Percentiles rank a stretch among this genome's conserved stretches.
phyloP scores from a whole-genome alignment of 2,329 filamentous ascomycete species.

The Xylaria sp. region DNA sequence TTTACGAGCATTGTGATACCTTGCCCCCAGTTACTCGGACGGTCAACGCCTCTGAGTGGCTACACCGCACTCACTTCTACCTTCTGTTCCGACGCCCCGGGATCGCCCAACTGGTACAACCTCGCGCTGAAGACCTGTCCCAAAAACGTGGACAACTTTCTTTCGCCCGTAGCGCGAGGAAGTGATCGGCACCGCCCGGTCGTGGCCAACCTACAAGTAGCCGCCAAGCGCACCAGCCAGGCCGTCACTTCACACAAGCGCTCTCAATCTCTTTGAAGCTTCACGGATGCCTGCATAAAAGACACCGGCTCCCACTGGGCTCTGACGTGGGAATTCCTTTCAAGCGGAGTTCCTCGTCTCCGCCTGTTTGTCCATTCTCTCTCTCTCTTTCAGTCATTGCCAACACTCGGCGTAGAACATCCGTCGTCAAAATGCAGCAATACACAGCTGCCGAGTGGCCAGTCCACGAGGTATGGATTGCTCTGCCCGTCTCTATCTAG shows the following conservation, averaged over 20 bases:
- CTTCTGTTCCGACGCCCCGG: conserved; percentile 32
- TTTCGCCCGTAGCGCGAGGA: conserved; percentile 25
- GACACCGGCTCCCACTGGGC: conserved; percentile 32
- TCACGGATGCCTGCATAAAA: conserved; percentile 45
- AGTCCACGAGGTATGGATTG: conserved; percentile 57
- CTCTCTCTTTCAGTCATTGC: conserved; percentile 16
- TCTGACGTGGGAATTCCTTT: conserved; percentile 33
- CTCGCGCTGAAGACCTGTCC: conserved; percentile 10
- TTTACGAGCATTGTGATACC: conserved; percentile 43
- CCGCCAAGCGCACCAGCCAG: conserved; percentile 29
- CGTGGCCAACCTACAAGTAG: conserved; percentile 29
- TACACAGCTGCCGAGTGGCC: conserved; percentile 62
- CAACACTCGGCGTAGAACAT: conserved; percentile 15
- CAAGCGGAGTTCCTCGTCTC: conserved; percentile 32
- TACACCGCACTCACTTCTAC: conserved; percentile 25
- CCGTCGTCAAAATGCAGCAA: conserved; percentile 54
- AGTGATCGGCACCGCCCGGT: conserved; percentile 22
- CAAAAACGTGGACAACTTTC: conserved; percentile 35
- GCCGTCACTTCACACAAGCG: conserved; percentile 31
- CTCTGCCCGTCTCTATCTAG: not conserved
- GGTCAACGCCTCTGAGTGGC: conserved; percentile 18
- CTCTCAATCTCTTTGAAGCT: conserved; percentile 24
- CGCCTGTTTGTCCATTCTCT: conserved; percentile 13
- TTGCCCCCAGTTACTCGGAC: conserved; percentile 9
- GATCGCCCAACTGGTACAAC: conserved; percentile 20